Conservation (phyloP, 805 yeast species). For the Candida namnaoensis region DNA sequence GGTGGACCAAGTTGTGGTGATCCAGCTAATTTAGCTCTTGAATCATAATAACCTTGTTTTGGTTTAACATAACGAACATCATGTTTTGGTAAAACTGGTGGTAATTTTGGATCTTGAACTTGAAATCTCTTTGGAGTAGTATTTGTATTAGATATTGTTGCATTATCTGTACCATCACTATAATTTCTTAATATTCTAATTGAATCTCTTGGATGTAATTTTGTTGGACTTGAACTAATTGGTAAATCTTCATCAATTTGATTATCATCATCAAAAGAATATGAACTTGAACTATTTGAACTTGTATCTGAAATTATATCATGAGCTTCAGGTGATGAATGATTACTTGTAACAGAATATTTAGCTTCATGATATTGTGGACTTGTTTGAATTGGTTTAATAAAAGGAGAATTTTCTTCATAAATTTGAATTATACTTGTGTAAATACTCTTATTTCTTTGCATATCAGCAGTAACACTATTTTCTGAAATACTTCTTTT, state of each 20-base stretch:
- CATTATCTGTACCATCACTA: background rate
- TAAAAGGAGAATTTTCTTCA: slow-evolving; percentile 1
- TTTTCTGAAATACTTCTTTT: too few species aligned
- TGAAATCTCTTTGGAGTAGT: too few species aligned
- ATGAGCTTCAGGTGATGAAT: background rate
- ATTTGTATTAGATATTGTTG: too few species aligned
- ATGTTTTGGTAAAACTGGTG: background rate
- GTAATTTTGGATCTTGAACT: background rate
- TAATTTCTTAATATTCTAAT: slow-evolving; percentile 1
- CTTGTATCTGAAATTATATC: background rate
- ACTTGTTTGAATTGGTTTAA: background rate
- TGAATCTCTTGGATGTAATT: slow-evolving; percentile 2
- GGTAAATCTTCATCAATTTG: background rate
- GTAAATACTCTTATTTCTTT: background rate
- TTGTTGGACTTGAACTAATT: background rate
- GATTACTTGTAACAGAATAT: background rate
- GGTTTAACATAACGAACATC: background rate
- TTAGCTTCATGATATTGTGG: background rate
- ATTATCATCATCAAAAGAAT: background rate
- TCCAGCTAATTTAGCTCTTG: background rate
- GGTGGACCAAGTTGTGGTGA: background rate
- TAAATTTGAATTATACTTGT: slow-evolving; percentile 1
- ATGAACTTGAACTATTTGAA: background rate
- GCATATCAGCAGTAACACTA: too few species aligned
- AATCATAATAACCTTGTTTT: background rate